Evolutionary conservation across 129 eudicot genomes (phyloP), one percentile per base, ranked within the genome.

Genomic region (Saposhnikovia divaricata): DNA sequence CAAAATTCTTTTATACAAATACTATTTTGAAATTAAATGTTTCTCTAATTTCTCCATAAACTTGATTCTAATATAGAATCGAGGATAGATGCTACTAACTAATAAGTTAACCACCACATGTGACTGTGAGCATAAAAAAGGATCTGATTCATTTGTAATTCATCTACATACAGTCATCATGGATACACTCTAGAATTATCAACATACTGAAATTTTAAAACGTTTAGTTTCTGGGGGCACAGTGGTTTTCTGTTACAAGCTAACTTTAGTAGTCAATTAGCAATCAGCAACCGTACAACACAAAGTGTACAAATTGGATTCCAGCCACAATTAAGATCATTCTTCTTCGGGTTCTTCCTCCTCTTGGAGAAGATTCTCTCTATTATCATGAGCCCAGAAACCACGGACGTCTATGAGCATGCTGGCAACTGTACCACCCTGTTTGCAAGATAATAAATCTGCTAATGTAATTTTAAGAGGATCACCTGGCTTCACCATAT

Each of bases 311-410:
- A 66, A 25, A 66, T 14, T 66, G 21, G 14, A 66, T 66, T 31
- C 34, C 34, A 31, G 34, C 72, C 21, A 12, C 42, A 28, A 13
- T 27, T 28, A 27, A 14, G 42, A 11, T 27, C 84, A 84, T 75
- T 90, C 98, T 84, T 91, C 97, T 89, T 90, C 96, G 4, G 98
- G 98, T 77, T 92, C 97, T 84, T 95, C 98, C 84, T 95, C 98
- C 83, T 95, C 98, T 79, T 95, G 97, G 11, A 92, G 94, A 75
- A 95, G 98, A 79, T 95, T 92, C 80, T 95, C 98, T 85, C 97
- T 74, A 85, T 92, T 95, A 84, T 95, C 98, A 9, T 92, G 98
- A n/a, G 98, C 98, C 97, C 97, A 95, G 81, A 95, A 95, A 53
- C 97, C 97, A 4, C 98, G 96, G 39, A 95, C 98, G 48, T 95